phyloP scores from a whole-genome alignment of 768 basidiomycete genomes.

The Boletus reticuloceps region DNA sequence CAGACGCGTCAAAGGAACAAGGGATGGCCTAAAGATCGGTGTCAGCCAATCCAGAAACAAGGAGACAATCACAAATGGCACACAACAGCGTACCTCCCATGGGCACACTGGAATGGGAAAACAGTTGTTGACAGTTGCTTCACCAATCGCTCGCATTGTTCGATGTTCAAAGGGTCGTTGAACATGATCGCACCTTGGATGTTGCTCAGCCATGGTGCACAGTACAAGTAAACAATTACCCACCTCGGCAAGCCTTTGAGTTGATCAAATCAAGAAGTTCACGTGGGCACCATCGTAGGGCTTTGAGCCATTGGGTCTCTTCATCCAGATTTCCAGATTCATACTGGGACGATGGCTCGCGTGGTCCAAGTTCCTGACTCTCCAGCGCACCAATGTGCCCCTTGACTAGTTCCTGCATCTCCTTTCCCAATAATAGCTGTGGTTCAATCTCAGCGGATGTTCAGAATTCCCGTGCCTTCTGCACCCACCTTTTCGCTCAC shows the following conservation, averaged over 20 bases:
- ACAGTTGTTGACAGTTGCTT: constrained; percentile 62
- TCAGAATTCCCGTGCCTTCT: neutral
- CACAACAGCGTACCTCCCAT: constrained; percentile 62
- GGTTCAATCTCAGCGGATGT: constrained; percentile 10
- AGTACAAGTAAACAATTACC: constrained; percentile 19
- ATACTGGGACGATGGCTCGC: constrained; percentile 15
- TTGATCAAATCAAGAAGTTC: constrained; percentile 82
- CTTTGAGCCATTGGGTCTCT: constrained; percentile 57
- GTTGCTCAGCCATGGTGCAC: constrained; percentile 1
- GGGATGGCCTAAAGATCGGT: constrained; percentile 43
- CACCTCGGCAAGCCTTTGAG: constrained; percentile 95
- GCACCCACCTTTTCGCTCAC: constrained; percentile 61
- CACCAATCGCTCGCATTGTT: constrained; percentile 73
- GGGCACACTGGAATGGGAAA: constrained; percentile 95
- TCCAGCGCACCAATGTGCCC: constrained; percentile 65
- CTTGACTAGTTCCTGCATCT: constrained; percentile 75
- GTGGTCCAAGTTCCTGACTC: constrained; percentile 36
- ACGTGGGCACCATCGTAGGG: constrained; percentile 79
- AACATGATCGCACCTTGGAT: constrained; percentile 92
- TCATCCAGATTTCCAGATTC: constrained; percentile 9
- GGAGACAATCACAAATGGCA: neutral
- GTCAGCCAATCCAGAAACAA: neutral
- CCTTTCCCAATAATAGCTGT: constrained; percentile 64
- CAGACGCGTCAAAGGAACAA: constrained; percentile 47
- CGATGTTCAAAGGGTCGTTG: constrained; percentile 69